Evolutionary conservation across 2,329 filamentous ascomycete genomes (phyloP).

Genomic region (Sporothrix curviconia): DNA sequence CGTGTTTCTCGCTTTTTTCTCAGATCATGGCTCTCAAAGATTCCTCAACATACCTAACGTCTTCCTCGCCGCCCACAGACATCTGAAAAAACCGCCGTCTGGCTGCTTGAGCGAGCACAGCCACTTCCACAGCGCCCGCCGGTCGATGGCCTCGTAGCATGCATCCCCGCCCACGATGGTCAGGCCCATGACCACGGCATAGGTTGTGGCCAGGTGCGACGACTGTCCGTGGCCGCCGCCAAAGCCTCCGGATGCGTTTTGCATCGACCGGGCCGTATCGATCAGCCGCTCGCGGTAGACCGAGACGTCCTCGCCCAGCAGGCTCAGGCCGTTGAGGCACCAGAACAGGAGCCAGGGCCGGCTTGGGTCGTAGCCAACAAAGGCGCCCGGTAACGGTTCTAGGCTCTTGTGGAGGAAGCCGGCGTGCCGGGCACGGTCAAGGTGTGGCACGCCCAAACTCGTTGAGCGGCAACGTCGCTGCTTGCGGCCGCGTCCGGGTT

Average conservation of each 20-base stretch:
- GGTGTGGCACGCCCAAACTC: conserved; percentile 63
- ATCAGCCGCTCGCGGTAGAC: conserved; percentile 64
- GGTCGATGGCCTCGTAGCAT: conserved; percentile 67
- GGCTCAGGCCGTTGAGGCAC: conserved; percentile 67
- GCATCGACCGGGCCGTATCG: conserved; percentile 70
- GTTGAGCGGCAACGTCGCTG: conserved; percentile 52
- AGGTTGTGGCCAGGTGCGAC: conserved; percentile 83
- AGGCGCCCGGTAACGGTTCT: conserved; percentile 59
- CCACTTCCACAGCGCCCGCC: conserved; percentile 85
- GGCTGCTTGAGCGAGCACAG: conserved; percentile 78
- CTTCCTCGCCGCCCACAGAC: conserved; percentile 79
- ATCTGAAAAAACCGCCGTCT: conserved; percentile 87
- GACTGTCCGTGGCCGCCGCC: conserved; percentile 88
- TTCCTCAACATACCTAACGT: conserved; percentile 61
- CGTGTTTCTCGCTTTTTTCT: not conserved
- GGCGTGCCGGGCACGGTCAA: conserved; percentile 59
- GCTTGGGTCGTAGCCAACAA: conserved; percentile 73
- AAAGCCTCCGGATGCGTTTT: conserved; percentile 79
- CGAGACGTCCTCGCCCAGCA: conserved; percentile 67
- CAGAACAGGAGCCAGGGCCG: conserved; percentile 94
- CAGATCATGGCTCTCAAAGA: not conserved
- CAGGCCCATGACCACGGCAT: conserved; percentile 74
- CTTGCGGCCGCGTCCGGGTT: conserved; percentile 39
- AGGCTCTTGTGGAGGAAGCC: conserved; percentile 56
- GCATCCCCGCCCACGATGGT: conserved; percentile 69